Conservation (phyloP, 805 yeast species). For the Cyberlindnera maclurae region DNA sequence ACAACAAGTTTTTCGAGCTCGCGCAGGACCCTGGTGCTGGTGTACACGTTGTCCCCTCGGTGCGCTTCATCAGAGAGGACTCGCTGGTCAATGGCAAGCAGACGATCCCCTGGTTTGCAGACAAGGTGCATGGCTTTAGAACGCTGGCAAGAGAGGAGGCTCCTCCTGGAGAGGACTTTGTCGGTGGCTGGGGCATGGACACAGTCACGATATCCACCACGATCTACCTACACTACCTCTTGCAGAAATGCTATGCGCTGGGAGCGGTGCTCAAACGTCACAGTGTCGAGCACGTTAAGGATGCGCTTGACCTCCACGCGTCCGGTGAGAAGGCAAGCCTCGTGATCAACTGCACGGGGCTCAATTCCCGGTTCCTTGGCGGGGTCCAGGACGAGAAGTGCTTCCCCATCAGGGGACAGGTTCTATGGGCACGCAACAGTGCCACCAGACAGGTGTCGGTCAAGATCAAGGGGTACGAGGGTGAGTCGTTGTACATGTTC, state of each 20-base stretch:
- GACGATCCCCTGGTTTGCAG: conserved; percentile 42
- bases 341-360: conserved; percentile 54
- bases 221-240: conserved; percentile 46
- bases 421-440: conserved; percentile 31
- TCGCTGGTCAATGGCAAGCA: conserved; percentile 12
- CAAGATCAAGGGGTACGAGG: conserved; percentile 25
- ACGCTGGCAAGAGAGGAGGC: conserved; percentile 28
- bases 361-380: conserved; percentile 35
- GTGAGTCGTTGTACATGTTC: conserved; percentile 50
- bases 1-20: conserved; percentile 37
- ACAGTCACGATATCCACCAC: conserved; percentile 56
- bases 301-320: conserved; percentile 39
- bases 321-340: conserved; percentile 36
- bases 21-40: conserved; percentile 48
- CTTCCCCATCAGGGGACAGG: conserved; percentile 56
- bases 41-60: conserved; percentile 24
- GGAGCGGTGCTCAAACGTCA: conserved; percentile 46
- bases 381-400: conserved; percentile 40
- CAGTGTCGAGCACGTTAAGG: conserved; percentile 34
- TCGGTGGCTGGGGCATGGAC: conserved; percentile 42
- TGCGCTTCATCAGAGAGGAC: conserved; percentile 11
- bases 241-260: conserved; percentile 34
- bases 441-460: conserved; percentile 25
- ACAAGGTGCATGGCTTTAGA: conserved; percentile 34
- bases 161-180: conserved; percentile 13